A percentile compares a stretch with the other conserved stretches of the same genome.
Conservation (phyloP, 176 grass and related monocot species). For the Pontederia paniculata region DNA sequence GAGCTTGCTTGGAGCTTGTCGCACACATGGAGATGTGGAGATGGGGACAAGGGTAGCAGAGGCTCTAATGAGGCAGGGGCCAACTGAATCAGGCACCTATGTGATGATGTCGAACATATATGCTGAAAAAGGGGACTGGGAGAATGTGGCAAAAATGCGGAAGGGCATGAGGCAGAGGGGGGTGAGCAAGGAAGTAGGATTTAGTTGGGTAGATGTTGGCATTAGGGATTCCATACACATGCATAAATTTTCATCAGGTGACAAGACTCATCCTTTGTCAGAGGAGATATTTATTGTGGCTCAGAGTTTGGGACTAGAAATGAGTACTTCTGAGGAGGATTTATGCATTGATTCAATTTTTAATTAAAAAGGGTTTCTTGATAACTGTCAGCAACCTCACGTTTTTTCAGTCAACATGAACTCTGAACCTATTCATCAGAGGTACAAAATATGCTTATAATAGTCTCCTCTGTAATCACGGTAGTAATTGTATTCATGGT, state of each 20-base stretch:
- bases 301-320: conserved; percentile 43
- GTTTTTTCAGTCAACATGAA: no score
- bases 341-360: background rate
- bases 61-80: conserved; percentile 31
- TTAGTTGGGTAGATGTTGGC: conserved; percentile 79
- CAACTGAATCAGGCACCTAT: conserved; percentile 49
- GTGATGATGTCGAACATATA: conserved; percentile 82
- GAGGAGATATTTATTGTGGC: conserved; percentile 57
- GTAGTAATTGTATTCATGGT: no score
- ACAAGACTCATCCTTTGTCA: conserved; percentile 39
- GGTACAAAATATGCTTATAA: no score
- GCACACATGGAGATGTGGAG: conserved; percentile 45
- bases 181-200: conserved; percentile 68
- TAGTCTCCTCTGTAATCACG: no score
- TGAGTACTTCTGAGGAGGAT: conserved; percentile 6
- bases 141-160: conserved; percentile 45
- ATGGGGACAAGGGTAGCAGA: conserved; percentile 42
- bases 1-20: conserved; percentile 65
- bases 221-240: conserved; percentile 18
- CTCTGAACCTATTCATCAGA: no score
- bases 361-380: no score
- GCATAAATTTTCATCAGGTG: conserved; percentile 72
- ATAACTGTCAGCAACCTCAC: no score
- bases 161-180: conserved; percentile 56
- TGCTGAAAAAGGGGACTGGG: conserved; percentile 62